Evolutionary conservation across 352 stramenopile species (phyloP), one percentile per base, ranked within the genome.

Genomic region (Pythium sp.): DNA sequence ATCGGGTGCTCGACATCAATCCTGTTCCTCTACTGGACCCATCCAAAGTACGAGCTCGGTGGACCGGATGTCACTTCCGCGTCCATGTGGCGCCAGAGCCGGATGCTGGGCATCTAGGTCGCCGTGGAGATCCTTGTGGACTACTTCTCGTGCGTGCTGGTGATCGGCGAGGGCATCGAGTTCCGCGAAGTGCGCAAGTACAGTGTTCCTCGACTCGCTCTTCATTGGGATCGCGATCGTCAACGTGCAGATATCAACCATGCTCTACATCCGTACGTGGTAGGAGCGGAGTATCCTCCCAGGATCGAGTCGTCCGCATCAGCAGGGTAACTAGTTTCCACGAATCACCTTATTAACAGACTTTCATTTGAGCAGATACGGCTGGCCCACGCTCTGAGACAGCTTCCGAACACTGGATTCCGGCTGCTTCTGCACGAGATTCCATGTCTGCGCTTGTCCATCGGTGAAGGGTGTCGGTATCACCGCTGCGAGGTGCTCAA

Each of bases 1-100:
- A 82, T 84, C 38, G 76, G 72, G 0, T 86, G 76, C 65, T 84
- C 76, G 2, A 67, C 76, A 61, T 81, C 68, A 14, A 77, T 83
- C 11, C 58, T 82, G 3, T 79, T 72, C 54, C 83, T 80, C 62
- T 82, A 71, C 38, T 69, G 64, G 14, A 59, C 51, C 1, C 75
- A 85, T 47, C 59, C 71, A 20, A 77, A 80, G 59, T 78, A 81
- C 56, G 43, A 64, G 28, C 54, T 67, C 6, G 32, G 43, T 20
- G 41, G 59, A 5, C 18, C 28, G 4, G 24, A 32, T 3, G 41
- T 15, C 11, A 24, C 22, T 15, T 14, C 54, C 8, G 28, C 15
- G 28, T 41, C 54, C 14, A 38, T 59, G 54, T 59, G 54, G 54
- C 28, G 15, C 28, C 54, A 59, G 26, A 41, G 28, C 28, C 41